Evolutionary conservation across 176 grass and related monocot species (phyloP).

Genomic region (Triticum dicoccoides): DNA sequence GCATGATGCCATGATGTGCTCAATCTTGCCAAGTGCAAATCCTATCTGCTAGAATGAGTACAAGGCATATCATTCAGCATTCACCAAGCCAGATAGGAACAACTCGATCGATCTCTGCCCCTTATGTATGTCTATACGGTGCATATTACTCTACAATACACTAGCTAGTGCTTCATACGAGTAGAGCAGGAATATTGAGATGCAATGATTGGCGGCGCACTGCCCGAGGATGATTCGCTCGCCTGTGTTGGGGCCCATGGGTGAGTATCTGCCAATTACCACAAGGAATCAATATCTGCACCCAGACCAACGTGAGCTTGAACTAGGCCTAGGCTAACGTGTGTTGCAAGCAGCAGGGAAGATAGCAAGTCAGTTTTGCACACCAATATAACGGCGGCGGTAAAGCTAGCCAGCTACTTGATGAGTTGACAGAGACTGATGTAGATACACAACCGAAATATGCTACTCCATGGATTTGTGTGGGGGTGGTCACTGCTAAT

Average conservation of each 20-base stretch:
- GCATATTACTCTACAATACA: too few relatives aligned
- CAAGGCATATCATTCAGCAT: not conserved
- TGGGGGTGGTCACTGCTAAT: conserved; percentile 1
- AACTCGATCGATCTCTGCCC: not conserved
- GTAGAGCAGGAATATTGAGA: not conserved
- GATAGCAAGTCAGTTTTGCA: conserved; percentile 32
- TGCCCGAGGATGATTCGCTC: not conserved
- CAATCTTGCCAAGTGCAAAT: conserved; percentile 7
- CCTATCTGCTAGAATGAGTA: not conserved
- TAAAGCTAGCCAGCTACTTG: too few relatives aligned
- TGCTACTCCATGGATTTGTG: not conserved
- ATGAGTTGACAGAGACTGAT: not conserved
- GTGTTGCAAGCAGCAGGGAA: conserved; percentile 27
- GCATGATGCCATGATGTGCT: not conserved
- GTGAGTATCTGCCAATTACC: too few relatives aligned
- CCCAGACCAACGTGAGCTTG: not conserved
- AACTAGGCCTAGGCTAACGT: conserved; percentile 9
- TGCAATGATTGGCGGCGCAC: conserved; percentile 6
- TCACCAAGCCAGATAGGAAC: conserved; percentile 12
- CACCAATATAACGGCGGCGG: conserved; percentile 48
- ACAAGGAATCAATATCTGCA: not conserved
- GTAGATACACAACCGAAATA: not conserved
- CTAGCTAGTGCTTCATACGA: too few relatives aligned
- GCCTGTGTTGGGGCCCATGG: not conserved
- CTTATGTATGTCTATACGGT: too few relatives aligned